Conservation (phyloP, 148 eudicot genomes). For the Camellia japonica region DNA sequence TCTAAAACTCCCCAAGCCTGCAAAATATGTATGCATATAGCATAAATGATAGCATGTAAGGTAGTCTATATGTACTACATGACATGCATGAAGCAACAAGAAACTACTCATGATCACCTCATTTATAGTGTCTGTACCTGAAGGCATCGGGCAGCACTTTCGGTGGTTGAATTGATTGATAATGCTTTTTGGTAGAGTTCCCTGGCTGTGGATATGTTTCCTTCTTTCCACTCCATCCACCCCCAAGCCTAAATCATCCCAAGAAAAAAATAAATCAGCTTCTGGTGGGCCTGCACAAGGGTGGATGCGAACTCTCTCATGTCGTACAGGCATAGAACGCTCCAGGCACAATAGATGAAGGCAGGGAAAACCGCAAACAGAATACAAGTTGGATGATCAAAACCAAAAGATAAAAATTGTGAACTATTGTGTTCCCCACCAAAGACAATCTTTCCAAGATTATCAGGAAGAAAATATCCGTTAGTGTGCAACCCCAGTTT, state of each 20-base stretch:
- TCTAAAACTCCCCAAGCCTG: constrained; percentile 99
- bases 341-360: not conserved
- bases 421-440: not conserved
- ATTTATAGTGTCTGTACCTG: constrained; percentile 45
- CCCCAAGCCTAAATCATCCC: constrained; percentile 81
- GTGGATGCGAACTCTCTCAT: not conserved
- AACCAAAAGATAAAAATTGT: not conserved
- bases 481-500: not conserved
- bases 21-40: not conserved
- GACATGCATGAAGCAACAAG: not conserved
- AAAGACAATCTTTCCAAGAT: not conserved
- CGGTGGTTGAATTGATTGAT: constrained; percentile 60
- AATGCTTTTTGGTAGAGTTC: constrained; percentile 76
- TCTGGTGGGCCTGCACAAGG: not conserved
- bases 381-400: not conserved
- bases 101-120: not conserved
- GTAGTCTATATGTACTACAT: not conserved
- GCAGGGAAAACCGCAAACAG: no score
- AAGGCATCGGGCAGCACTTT: constrained; percentile 97
- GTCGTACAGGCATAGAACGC: not conserved
- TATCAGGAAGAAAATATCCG: not conserved
- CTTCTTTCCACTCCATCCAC: constrained; percentile 99
- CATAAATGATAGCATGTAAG: not conserved
- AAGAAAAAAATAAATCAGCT: constrained; percentile 5
- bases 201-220: constrained; percentile 71